A percentile compares a stretch with the other conserved stretches of the same genome.
These are phyloP conservation scores for Pseudogymnoascus sp. DNA, from an alignment of 2,329 filamentous ascomycete species.

Conservation along the genomic window DNA sequence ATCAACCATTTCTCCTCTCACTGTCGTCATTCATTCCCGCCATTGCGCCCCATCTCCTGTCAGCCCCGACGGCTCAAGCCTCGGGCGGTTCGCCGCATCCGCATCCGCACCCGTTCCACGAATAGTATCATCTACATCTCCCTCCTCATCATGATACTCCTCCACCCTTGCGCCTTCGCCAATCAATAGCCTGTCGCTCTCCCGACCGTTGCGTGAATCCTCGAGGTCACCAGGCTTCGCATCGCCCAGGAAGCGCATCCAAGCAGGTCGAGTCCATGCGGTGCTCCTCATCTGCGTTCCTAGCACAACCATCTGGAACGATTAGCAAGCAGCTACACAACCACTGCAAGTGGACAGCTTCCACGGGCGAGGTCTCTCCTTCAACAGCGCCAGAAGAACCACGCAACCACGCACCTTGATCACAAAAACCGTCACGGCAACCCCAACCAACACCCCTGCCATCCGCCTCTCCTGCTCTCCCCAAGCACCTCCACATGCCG, in stretches of 20 bases:
- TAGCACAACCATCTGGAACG: conserved; percentile 18
- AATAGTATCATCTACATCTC: conserved; percentile 20
- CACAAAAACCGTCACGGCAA: conserved; percentile 44
- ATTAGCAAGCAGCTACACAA: neutral
- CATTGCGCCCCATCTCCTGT: conserved; percentile 18
- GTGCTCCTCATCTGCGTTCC: conserved; percentile 22
- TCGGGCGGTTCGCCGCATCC: conserved; percentile 14
- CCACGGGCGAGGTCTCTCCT: neutral
- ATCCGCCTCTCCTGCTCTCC: conserved; percentile 43
- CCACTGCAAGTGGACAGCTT: neutral
- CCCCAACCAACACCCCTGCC: conserved; percentile 46
- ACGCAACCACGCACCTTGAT: conserved; percentile 43
- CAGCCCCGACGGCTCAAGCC: conserved; percentile 22
- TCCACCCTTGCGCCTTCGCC: conserved; percentile 15
- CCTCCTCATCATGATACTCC: conserved; percentile 10
- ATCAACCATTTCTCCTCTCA: neutral
- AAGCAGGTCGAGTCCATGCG: conserved; percentile 18
- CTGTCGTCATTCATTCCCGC: conserved; percentile 12
- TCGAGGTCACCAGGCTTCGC: conserved; percentile 10
- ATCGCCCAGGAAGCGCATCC: conserved; percentile 15
- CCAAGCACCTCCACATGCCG: conserved; percentile 48
- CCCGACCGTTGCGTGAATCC: conserved; percentile 16
- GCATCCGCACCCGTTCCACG: conserved; percentile 1
- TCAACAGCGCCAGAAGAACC: neutral
- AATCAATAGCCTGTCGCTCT: conserved; percentile 19